Conservation (phyloP, 768 basidiomycete species). For the Chalciporus sphaerocephalus region DNA sequence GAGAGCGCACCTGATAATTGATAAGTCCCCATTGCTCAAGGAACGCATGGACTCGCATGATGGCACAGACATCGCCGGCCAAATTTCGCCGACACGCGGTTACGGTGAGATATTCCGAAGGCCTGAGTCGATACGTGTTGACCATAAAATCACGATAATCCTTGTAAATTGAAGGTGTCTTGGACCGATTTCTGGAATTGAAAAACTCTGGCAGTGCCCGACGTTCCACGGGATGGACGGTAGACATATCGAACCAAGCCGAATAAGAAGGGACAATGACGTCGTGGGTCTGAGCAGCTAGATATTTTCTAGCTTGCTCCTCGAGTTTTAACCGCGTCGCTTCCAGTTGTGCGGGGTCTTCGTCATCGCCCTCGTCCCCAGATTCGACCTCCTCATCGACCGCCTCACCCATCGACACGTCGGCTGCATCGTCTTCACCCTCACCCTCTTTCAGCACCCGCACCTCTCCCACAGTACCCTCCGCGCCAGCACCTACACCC, state of each 20-base stretch:
- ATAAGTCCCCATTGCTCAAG: conserved; percentile 98
- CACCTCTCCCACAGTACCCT: conserved; percentile 30
- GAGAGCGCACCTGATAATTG: conserved; percentile 87
- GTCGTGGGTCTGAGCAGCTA: conserved; percentile 95
- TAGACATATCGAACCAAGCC: conserved; percentile 96
- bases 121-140: conserved; percentile 93
- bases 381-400: conserved; percentile 75
- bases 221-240: conserved; percentile 88
- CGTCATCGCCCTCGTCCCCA: conserved; percentile 78
- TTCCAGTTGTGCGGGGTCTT: conserved; percentile 80
- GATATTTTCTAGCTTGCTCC: conserved; percentile 88
- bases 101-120: conserved; percentile 93
- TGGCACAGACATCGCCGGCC: conserved; percentile 96
- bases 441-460: conserved; percentile 48
- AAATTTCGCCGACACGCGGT: conserved; percentile 95
- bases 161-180: conserved; percentile 96
- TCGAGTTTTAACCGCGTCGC: conserved; percentile 75
- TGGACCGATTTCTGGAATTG: conserved; percentile 89
- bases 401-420: conserved; percentile 79
- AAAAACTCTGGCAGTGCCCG: conserved; percentile 97
- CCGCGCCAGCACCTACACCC: conserved; percentile 9
- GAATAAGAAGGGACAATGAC: conserved; percentile 96
- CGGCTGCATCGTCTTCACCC: conserved; percentile 63
- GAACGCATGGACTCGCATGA: conserved; percentile 99
- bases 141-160: conserved; percentile 99